These are phyloP conservation scores for Trichosporon coremiiforme DNA, from an alignment of 1,284 basidiomycete species.

Conservation along the genomic window DNA sequence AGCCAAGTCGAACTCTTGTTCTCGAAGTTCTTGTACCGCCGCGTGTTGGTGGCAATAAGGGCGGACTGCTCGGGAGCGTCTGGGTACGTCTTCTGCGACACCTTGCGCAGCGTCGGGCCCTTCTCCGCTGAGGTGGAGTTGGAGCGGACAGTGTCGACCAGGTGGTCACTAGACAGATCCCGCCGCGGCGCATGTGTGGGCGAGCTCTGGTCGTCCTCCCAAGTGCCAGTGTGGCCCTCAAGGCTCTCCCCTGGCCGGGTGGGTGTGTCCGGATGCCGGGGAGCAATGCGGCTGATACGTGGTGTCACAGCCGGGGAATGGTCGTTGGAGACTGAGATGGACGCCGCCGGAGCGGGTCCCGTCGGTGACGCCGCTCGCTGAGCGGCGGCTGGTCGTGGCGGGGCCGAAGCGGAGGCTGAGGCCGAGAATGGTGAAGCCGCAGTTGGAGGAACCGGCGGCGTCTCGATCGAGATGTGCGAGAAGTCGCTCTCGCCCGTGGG, in stretches of 20 bases:
- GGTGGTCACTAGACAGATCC: conserved; percentile 31
- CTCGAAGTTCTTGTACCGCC: conserved; percentile 66
- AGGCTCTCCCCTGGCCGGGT: conserved; percentile 21
- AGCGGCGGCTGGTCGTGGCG: background rate
- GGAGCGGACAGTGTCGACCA: conserved; percentile 25
- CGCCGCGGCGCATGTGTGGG: conserved; percentile 9
- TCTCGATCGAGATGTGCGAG: conserved; percentile 4
- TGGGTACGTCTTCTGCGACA: background rate
- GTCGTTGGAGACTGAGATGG: background rate
- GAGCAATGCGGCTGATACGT: conserved; percentile 13
- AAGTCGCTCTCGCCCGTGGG: conserved; percentile 12
- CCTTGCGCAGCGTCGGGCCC: conserved; percentile 11
- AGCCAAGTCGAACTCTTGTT: conserved; percentile 70
- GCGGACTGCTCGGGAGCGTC: conserved; percentile 6
- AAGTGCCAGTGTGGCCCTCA: background rate
- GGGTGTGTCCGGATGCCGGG: conserved; percentile 16
- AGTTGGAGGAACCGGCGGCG: conserved; percentile 8
- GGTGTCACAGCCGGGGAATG: conserved; percentile 2
- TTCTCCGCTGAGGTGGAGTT: conserved; percentile 19
- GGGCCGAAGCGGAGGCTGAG: background rate
- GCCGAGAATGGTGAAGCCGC: background rate
- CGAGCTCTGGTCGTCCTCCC: conserved; percentile 14
- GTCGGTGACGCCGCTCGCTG: conserved; percentile 19
- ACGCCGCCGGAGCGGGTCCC: conserved; percentile 6
- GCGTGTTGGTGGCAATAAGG: background rate